These are phyloP conservation scores for Sechiopsis laciniata DNA, from an alignment of 306 rosid genomes.

Conservation along the genomic window DNA sequence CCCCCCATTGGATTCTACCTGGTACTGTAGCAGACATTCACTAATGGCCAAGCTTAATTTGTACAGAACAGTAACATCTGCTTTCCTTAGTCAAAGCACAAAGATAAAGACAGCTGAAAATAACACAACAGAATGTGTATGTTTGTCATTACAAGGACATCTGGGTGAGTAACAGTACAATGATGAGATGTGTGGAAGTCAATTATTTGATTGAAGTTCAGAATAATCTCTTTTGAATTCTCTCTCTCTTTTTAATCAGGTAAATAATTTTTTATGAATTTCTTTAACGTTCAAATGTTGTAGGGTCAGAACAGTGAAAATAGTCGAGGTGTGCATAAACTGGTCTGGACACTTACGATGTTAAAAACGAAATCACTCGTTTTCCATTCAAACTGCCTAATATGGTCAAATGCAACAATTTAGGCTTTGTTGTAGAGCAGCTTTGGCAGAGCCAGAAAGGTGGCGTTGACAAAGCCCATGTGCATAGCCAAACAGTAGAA, in stretches of 20 bases:
- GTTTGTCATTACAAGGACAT: conserved; percentile 12
- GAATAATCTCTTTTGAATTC: background rate
- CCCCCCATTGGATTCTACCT: conserved; percentile 4
- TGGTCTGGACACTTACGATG: too few species aligned
- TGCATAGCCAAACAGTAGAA: background rate
- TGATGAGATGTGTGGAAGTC: conserved; percentile 18
- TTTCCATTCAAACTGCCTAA: conserved; percentile 8
- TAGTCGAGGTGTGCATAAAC: too few species aligned
- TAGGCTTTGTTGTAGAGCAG: background rate
- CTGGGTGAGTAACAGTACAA: conserved; percentile 10
- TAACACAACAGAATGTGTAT: conserved; percentile 8
- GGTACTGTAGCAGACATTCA: background rate
- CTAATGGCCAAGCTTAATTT: conserved; percentile 6
- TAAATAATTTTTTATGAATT: too few species aligned
- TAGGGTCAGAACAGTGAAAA: too few species aligned
- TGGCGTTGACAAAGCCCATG: conserved; percentile 16
- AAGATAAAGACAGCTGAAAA: conserved; percentile 14
- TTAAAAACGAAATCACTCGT: background rate
- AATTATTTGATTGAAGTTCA: conserved; percentile 8
- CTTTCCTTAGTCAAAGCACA: conserved; percentile 7
- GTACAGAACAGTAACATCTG: conserved; percentile 1
- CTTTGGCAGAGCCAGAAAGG: conserved; percentile 18
- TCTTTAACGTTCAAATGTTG: too few species aligned
- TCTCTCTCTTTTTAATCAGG: background rate
- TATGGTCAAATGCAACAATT: background rate